Evolutionary conservation across 2,329 filamentous ascomycete species (phyloP), one percentile per base, ranked within the genome.

Genomic region (Alternaria burnsii): DNA sequence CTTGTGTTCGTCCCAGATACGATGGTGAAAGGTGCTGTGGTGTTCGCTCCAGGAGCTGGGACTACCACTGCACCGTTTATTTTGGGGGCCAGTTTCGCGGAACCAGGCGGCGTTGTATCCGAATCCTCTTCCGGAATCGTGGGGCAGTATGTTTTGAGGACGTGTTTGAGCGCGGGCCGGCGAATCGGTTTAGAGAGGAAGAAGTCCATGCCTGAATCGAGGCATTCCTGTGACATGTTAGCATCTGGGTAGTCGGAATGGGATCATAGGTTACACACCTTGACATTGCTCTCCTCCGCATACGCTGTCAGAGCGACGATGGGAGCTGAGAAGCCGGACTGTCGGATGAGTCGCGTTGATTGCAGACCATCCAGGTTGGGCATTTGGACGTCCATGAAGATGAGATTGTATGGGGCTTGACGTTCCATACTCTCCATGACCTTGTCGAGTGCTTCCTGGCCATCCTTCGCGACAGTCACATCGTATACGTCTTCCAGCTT

Each of bases 331-430:
- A 95, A 97, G 1, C 94, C 94, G 82, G 94, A 91, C 75, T 93
- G 84, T 7, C 94, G 88, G 69, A 97, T 97, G 34, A 96, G 82
- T 10, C 90, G 87, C 1, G 94, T 97, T 47, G 91, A 94, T 75
- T 97, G 90, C 24, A 97, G 82, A 1, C 94, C 94, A 72, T 97
- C 93, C 14, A 97, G 85, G 64, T 95, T 96, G 4, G 94, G 94
- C 94, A 97, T 97, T 70, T 88, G 92, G 8, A 97, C 90, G 71
- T 97, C 94, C 94, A 97, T 97, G 74, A 97, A 95, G 64, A 97
- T 94, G 26, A 97, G 84, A 68, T 97, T 92, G 74, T 94, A 97
- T 3, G 86, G 86, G 55, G 86, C 84, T 53, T 89, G 86, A 28
- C 85, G 86, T 51, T 89, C 87, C 91, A 97, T 95, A 65, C 89